Conservation (phyloP, 2,329 filamentous ascomycete species). For the Penicillium sp. region DNA sequence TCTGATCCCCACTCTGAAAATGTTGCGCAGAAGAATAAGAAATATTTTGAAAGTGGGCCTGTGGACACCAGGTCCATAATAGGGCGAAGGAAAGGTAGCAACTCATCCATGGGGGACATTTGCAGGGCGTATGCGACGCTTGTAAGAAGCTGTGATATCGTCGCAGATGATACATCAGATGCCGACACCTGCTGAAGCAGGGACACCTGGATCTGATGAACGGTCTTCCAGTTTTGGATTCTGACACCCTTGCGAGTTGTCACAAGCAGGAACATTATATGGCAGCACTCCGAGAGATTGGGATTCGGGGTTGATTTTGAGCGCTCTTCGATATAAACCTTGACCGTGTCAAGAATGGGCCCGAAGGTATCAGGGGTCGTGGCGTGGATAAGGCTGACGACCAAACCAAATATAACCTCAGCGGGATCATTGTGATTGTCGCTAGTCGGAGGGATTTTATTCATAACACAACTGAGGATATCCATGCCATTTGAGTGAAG, state of each 20-base stretch:
- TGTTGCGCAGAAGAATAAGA: constrained; percentile 80
- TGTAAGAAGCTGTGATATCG: constrained; percentile 42
- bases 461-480: constrained; percentile 53
- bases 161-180: constrained; percentile 24
- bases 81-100: constrained; percentile 67
- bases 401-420: constrained; percentile 69
- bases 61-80: constrained; percentile 65
- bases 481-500: constrained; percentile 58
- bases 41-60: constrained; percentile 66
- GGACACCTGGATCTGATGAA: constrained; percentile 58
- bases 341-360: constrained; percentile 62
- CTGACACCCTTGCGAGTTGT: constrained; percentile 77
- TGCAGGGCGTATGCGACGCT: constrained; percentile 66
- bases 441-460: constrained; percentile 30
- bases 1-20: constrained; percentile 70
- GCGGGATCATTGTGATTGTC: constrained; percentile 29
- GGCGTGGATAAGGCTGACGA: constrained; percentile 81
- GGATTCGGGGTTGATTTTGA: constrained; percentile 38
- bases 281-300: constrained; percentile 42
- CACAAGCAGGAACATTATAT: constrained; percentile 60
- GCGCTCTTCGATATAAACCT: constrained; percentile 47
- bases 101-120: constrained; percentile 72
- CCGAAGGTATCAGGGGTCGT: constrained; percentile 71
- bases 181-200: constrained; percentile 48
- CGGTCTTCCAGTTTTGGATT: constrained; percentile 66